Evolutionary conservation across 2,329 filamentous ascomycete genomes (phyloP).

Genomic region (Calonectria pseudoreteaudii): DNA sequence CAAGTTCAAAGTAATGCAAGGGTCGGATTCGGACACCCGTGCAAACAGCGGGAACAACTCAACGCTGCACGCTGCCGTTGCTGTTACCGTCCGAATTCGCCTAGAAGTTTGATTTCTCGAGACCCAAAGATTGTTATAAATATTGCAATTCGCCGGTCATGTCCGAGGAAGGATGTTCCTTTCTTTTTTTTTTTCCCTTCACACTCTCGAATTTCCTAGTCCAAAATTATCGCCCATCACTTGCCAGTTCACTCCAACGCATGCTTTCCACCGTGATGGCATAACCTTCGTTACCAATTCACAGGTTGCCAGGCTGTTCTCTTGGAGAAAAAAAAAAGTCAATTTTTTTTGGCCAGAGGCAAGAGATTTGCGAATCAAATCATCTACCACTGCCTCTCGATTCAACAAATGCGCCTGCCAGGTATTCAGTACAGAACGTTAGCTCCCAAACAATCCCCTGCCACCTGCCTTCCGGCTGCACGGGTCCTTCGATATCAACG

Average conservation of each 20-base stretch:
- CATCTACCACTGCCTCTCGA: too few relatives aligned
- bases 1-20: background rate
- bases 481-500: too few relatives aligned
- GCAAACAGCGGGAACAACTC: background rate
- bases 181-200: too few relatives aligned
- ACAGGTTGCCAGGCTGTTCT: background rate
- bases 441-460: background rate
- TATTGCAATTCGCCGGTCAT: background rate
- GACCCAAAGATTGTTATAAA: background rate
- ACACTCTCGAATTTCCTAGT: too few relatives aligned
- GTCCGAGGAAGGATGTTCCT: too few relatives aligned
- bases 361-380: background rate
- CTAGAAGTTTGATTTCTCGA: background rate
- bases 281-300: background rate
- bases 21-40: background rate
- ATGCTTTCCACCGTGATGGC: background rate
- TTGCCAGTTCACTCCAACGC: background rate
- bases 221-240: background rate
- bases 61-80: background rate
- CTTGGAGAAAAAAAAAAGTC: too few relatives aligned
- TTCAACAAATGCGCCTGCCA: background rate
- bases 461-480: background rate
- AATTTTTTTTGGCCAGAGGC: background rate
- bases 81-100: background rate
- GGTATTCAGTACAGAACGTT: background rate